Conservation (phyloP, 1,284 basidiomycete species). For the Ustilago cynodontis region DNA sequence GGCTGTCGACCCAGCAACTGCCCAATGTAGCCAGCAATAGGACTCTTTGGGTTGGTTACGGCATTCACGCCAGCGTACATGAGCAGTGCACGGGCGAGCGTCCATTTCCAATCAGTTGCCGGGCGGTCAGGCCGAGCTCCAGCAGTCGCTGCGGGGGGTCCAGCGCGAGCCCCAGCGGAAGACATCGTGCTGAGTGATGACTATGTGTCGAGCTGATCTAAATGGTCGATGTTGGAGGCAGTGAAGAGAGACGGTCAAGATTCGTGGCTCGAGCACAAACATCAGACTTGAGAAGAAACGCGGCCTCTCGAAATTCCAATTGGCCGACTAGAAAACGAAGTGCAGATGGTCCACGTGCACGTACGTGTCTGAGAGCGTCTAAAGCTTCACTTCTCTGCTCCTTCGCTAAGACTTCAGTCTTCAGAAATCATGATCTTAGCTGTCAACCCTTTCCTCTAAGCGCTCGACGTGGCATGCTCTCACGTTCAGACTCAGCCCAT, state of each 20-base stretch:
- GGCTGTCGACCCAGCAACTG: constrained; percentile 28
- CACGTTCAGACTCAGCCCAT: background rate
- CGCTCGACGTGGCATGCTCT: background rate
- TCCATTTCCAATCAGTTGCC: constrained; percentile 42
- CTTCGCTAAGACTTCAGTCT: background rate
- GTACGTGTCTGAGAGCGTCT: background rate
- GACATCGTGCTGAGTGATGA: constrained; percentile 9
- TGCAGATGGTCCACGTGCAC: background rate
- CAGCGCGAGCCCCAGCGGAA: constrained; percentile 7
- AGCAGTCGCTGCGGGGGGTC: constrained; percentile 1
- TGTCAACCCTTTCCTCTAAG: background rate
- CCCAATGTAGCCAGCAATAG: constrained; percentile 30
- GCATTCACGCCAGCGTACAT: constrained; percentile 50
- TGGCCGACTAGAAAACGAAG: too few relatives aligned
- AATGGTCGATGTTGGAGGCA: background rate
- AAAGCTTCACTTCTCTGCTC: background rate
- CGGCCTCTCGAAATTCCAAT: background rate
- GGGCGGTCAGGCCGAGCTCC: constrained; percentile 13
- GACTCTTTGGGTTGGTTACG: constrained; percentile 40
- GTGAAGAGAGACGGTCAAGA: too few relatives aligned
- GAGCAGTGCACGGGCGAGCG: constrained; percentile 29
- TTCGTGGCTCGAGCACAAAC: background rate
- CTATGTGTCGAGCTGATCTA: background rate
- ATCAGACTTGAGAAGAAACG: background rate
- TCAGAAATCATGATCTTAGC: background rate